phyloP scores from a whole-genome alignment of 176 grass and related monocot species.

The Bonia amplexicaulis region DNA sequence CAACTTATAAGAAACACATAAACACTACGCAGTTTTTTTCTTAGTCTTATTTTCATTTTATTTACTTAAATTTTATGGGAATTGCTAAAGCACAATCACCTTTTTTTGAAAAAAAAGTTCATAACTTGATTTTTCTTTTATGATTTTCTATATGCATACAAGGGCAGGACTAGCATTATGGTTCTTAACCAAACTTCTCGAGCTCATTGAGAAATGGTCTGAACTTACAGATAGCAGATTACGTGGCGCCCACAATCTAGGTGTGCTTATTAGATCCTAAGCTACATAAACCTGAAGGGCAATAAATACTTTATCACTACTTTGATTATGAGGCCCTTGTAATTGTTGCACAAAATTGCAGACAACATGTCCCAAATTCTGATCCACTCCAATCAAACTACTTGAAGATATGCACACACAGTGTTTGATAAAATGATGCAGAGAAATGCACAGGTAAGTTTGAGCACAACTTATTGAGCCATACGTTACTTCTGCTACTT shows the following conservation, averaged over 20 bases:
- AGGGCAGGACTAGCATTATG: not conserved
- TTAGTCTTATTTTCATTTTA: not conserved
- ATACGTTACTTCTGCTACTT: conserved; percentile 1
- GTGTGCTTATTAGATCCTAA: not conserved
- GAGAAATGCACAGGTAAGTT: not conserved
- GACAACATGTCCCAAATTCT: not conserved
- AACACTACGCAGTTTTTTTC: not conserved
- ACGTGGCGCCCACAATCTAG: not conserved
- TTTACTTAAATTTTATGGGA: not conserved
- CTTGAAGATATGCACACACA: not conserved
- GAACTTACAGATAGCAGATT: not conserved
- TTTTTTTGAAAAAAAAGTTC: not conserved
- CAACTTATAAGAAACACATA: not conserved
- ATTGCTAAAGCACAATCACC: not conserved
- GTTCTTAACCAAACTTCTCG: not conserved
- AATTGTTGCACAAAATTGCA: not conserved
- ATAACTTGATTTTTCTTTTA: not conserved
- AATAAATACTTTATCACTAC: not conserved
- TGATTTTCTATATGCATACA: not conserved
- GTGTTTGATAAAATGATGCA: not conserved
- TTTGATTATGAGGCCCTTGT: not conserved
- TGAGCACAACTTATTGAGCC: not conserved
- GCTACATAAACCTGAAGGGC: not conserved
- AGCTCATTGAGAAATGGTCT: not conserved
- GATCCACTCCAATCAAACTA: not conserved